phyloP scores from a whole-genome alignment of 2,329 filamentous ascomycete genomes.

The Truncatella angustata region DNA sequence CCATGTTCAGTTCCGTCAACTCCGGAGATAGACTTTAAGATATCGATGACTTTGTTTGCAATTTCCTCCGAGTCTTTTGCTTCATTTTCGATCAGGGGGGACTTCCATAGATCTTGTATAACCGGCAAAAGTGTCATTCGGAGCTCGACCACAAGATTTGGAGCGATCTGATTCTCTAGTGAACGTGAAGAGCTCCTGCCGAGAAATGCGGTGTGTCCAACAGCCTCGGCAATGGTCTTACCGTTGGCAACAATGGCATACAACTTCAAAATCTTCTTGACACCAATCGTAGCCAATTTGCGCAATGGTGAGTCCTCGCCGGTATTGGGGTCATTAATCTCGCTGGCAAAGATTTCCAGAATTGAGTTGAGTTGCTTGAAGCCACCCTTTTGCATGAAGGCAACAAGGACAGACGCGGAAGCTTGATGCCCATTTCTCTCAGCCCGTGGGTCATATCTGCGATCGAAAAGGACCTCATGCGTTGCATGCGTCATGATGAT shows the following conservation, averaged over 20 bases:
- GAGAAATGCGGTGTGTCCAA: slow-evolving; percentile 49
- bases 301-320: slow-evolving; percentile 44
- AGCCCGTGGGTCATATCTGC: slow-evolving; percentile 40
- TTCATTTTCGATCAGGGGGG: slow-evolving; percentile 76
- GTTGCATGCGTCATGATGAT: slow-evolving; percentile 77
- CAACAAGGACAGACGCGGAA: slow-evolving; percentile 75
- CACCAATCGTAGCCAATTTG: slow-evolving; percentile 53
- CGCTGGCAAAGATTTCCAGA: slow-evolving; percentile 64
- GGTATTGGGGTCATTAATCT: slow-evolving; percentile 43
- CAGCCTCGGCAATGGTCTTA: slow-evolving; percentile 78
- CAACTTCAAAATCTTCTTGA: slow-evolving; percentile 82
- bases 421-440: slow-evolving; percentile 52
- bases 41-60: slow-evolving; percentile 77
- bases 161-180: slow-evolving; percentile 43
- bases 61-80: slow-evolving; percentile 74
- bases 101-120: slow-evolving; percentile 80
- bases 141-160: slow-evolving; percentile 84
- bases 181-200: slow-evolving; percentile 40
- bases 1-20: slow-evolving; percentile 69
- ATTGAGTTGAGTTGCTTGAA: slow-evolving; percentile 72
- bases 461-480: slow-evolving; percentile 76
- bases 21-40: slow-evolving; percentile 73
- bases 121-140: slow-evolving; percentile 77
- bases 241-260: slow-evolving; percentile 74
- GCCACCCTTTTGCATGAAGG: slow-evolving; percentile 81